Evolutionary conservation across 2,329 filamentous ascomycete genomes (phyloP), one percentile per base, ranked within the genome.

Genomic region (Cordyceps fumosorosea): DNA sequence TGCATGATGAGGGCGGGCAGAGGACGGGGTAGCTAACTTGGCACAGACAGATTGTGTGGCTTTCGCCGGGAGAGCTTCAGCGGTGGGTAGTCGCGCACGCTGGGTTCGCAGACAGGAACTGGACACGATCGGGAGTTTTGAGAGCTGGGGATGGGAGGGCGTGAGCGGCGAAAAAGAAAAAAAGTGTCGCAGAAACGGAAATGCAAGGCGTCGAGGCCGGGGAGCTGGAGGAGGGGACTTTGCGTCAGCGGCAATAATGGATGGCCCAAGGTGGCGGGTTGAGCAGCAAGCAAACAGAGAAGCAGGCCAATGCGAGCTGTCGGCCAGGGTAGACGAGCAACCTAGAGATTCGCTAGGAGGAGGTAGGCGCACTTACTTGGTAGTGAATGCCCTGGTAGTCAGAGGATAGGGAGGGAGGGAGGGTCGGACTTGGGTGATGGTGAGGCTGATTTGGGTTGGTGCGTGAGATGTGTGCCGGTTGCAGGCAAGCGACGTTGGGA

Each of bases 141-240:
- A 37, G 8, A 44, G 11, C 8, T 2, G 29, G 54, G 6, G 54
- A 34, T 8, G 44, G 2, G 18, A 47, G 44, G 44, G n/a, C 18
- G 44, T 44, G 40, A 44, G 40, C 40, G 40, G 40, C 16, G 40
- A 3, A 6, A 42, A n/a, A 42, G 16, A 44, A 44, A 44, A 44
- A 16, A 44, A 44, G 40, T 44, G 16, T 18, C 18, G 16, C 16
- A 18, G 40, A n/a, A 47, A 12, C 44, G 44, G 44, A 8, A 47
- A 47, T 11, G 44, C n/a, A 20, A 47, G n/a, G n/a, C n/a, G 44
- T 47, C 44, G 44, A 22, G 20, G 44, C n/a, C n/a, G 44, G n/a
- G 44, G 44, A 47, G 44, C 44, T 60, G 58, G 29, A 60, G 51
- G 58, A 60, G 58, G 57, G 58, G 51, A 55, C 40, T 60, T 24